Evolutionary conservation across 2,329 filamentous ascomycete species (phyloP), one percentile per base, ranked within the genome.

Genomic region (Samsoniella hepiali): DNA sequence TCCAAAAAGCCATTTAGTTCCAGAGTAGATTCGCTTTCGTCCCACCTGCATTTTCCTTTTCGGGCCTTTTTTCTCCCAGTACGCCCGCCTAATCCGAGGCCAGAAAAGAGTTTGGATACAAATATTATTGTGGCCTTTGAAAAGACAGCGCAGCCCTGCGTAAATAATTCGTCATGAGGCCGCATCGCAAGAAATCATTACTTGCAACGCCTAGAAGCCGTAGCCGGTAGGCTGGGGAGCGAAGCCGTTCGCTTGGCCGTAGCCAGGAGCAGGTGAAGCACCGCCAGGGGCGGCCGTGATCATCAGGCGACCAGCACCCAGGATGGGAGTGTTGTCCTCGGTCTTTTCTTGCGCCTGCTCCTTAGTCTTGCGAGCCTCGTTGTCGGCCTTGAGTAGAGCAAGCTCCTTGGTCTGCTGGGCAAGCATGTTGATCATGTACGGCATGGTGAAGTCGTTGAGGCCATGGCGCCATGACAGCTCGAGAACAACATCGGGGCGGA

Each of bases 341-440:
- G 93, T 91, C 81, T 91, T 94, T 81, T 94, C 87, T 68, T 84
- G 80, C 63, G 85, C 84, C 70, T 81, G 80, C 71, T 95, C 91
- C 67, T 87, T 88, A 42, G 82, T 83, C 78, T 97, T 97, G 72
- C 93, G 90, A 74, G 93, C 91, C 77, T 99, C 96, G 73, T 98
- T 99, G 78, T 99, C 96, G 66, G 91, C 91, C 84, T 96, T 96
- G 66, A 99, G 85, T 65, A 83, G 76, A 64, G 93, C 87, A 69
- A 99, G 89, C 63, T 96, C 89, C 69, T 90, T 88, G 45, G 91
- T 93, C 79, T 98, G 93, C 77, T 97, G 93, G 69, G 89, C 87
- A 67, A 99, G 83, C 81, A 96, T 90, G 81, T 98, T 99, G 85
- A 99, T 98, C 92, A 99, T 96, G 83, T 96, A 99, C 22, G 95